These are phyloP conservation scores for Fusarium neocosmosporiellum DNA, from an alignment of 2,329 filamentous ascomycete genomes.

Conservation along the genomic window DNA sequence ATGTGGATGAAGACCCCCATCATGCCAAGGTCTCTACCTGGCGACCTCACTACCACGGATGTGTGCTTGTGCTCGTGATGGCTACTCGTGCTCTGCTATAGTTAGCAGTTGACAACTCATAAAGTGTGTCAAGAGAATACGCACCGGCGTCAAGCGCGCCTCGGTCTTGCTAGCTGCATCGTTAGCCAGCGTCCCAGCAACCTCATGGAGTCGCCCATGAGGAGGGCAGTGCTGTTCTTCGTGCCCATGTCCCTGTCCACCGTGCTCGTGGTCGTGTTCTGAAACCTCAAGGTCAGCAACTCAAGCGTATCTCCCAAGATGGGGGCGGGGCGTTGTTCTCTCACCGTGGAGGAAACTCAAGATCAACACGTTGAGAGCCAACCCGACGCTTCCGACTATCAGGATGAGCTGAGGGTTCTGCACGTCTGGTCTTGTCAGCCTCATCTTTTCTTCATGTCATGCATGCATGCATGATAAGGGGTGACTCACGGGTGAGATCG, in stretches of 20 bases:
- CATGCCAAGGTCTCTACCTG: conserved; percentile 73
- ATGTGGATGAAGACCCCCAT: conserved; percentile 78
- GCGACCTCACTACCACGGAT: conserved; percentile 40
- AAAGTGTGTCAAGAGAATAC: conserved; percentile 3
- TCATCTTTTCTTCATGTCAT: conserved; percentile 5
- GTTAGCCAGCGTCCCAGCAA: conserved; percentile 7
- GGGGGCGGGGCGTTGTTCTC: conserved; percentile 4
- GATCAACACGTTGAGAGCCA: conserved; percentile 75
- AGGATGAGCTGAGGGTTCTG: conserved; percentile 74
- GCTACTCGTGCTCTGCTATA: conserved; percentile 30
- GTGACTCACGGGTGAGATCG: conserved; percentile 60
- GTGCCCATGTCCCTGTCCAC: conserved; percentile 36
- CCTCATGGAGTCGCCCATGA: conserved; percentile 12
- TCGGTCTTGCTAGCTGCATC: conserved; percentile 25
- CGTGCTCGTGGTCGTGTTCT: conserved; percentile 55
- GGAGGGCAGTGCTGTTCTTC: conserved; percentile 22
- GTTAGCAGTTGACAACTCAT: conserved; percentile 19
- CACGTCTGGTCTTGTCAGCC: conserved; percentile 58
- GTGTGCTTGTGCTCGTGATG: conserved; percentile 65
- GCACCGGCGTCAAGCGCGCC: conserved; percentile 28
- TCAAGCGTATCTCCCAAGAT: not conserved
- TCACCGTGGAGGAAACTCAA: conserved; percentile 73
- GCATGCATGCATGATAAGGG: not conserved
- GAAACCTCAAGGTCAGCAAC: conserved; percentile 5
- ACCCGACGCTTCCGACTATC: conserved; percentile 75